Conservation (phyloP, 257 asterid genomes). For the Plantago ovata region DNA sequence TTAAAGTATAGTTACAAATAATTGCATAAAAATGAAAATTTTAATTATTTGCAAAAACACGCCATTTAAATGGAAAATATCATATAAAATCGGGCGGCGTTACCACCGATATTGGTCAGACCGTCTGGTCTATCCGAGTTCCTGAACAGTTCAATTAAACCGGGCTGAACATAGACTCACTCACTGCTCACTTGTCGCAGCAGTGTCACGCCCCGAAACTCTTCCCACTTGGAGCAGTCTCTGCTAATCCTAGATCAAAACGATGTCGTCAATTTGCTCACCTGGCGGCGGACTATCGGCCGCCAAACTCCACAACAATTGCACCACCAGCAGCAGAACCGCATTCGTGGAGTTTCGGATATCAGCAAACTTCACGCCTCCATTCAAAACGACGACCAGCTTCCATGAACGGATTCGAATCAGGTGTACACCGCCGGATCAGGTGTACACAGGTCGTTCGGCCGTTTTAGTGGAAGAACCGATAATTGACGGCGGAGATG, state of each 20-base stretch:
- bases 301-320: slow-evolving; percentile 13
- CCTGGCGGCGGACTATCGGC: slow-evolving; percentile 19
- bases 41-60: too few species aligned
- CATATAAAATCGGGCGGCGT: too few species aligned
- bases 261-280: slow-evolving; percentile 33
- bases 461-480: slow-evolving; percentile 29
- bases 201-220: too few species aligned
- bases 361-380: slow-evolving; percentile 28
- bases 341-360: slow-evolving; percentile 19
- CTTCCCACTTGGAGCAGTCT: not conserved
- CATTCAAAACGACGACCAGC: not conserved
- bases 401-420: slow-evolving; percentile 17
- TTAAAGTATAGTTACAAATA: too few species aligned
- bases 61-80: too few species aligned
- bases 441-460: slow-evolving; percentile 17
- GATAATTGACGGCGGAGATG: slow-evolving; percentile 39
- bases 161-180: too few species aligned
- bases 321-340: slow-evolving; percentile 30
- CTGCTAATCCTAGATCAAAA: not conserved
- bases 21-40: too few species aligned
- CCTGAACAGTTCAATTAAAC: too few species aligned
- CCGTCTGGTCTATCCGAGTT: too few species aligned
- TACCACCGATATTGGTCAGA: too few species aligned
- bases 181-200: too few species aligned
- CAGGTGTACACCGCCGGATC: slow-evolving; percentile 39